Evolutionary conservation across 257 asterid genomes (phyloP).

Genomic region (Handroanthus guayacan): DNA sequence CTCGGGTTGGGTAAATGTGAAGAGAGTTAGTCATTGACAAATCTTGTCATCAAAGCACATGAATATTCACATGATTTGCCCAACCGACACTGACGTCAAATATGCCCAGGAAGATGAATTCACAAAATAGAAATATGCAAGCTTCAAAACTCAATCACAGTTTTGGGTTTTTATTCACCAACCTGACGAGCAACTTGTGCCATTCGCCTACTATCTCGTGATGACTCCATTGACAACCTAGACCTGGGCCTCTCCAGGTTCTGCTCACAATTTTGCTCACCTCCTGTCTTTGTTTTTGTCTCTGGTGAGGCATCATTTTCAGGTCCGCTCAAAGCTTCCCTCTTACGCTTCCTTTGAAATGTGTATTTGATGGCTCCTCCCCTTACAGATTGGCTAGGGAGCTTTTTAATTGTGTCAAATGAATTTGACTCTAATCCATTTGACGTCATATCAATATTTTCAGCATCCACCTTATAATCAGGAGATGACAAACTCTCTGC

Average conservation of each 20-base stretch:
- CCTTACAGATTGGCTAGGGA: conserved; percentile 38
- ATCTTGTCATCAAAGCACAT: too few relatives aligned
- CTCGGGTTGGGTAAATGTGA: conserved; percentile 1
- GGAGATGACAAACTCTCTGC: conserved; percentile 38
- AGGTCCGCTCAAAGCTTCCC: conserved; percentile 45
- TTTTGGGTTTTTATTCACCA: conserved; percentile 33
- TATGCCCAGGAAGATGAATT: conserved; percentile 17
- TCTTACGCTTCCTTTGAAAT: conserved; percentile 84
- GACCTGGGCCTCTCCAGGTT: conserved; percentile 44
- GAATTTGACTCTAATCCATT: conserved; percentile 29
- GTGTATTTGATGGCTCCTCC: conserved; percentile 74
- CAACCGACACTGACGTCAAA: neutral
- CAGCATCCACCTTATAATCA: conserved; percentile 42
- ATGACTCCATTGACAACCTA: conserved; percentile 51
- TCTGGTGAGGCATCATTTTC: conserved; percentile 46
- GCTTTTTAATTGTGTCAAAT: conserved; percentile 32
- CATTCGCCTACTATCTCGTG: conserved; percentile 60
- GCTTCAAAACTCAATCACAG: neutral
- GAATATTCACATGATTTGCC: neutral
- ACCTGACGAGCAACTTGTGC: conserved; percentile 88
- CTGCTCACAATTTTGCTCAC: conserved; percentile 31
- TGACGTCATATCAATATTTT: conserved; percentile 31
- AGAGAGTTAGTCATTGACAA: neutral
- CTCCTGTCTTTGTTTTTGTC: conserved; percentile 42
- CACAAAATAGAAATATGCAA: conserved; percentile 24